phyloP scores from a whole-genome alignment of 2,329 filamentous ascomycete genomes.

The Nemania abortiva region DNA sequence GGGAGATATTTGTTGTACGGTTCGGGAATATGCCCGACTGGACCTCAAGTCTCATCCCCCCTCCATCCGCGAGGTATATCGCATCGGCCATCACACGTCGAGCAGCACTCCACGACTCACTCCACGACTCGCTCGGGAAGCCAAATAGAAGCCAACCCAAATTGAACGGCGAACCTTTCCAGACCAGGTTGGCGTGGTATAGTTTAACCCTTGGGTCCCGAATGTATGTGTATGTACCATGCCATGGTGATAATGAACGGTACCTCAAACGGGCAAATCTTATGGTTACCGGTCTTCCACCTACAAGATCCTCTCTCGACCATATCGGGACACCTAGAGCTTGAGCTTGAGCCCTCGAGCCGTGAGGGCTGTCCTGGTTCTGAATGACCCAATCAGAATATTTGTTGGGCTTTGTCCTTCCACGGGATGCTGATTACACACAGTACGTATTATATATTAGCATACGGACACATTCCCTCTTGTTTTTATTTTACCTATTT shows the following conservation, averaged over 20 bases:
- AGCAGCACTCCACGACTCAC: background rate
- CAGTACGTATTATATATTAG: conserved; percentile 14
- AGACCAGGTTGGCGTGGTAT: conserved; percentile 2
- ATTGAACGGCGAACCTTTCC: conserved; percentile 16
- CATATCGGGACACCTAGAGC: conserved; percentile 4
- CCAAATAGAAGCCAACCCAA: conserved; percentile 10
- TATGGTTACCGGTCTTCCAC: background rate
- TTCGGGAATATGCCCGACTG: background rate
- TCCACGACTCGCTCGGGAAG: background rate
- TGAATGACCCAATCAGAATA: conserved; percentile 4
- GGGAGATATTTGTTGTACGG: conserved; percentile 10
- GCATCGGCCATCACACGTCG: conserved; percentile 5
- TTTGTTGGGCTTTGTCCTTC: background rate
- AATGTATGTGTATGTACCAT: background rate
- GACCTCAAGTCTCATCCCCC: conserved; percentile 7
- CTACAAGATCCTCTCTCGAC: background rate
- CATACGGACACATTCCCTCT: conserved; percentile 18
- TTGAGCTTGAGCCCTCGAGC: conserved; percentile 1
- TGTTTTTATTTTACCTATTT: background rate
- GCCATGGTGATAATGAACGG: background rate
- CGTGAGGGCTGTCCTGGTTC: conserved; percentile 1
- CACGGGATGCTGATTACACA: conserved; percentile 9
- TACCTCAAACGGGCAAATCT: conserved; percentile 15
- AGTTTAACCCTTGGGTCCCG: background rate
- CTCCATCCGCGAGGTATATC: background rate